Base-by-base conservation (phyloP, 305 asterid genomes). In the Caryopteris hybrid region DNA sequence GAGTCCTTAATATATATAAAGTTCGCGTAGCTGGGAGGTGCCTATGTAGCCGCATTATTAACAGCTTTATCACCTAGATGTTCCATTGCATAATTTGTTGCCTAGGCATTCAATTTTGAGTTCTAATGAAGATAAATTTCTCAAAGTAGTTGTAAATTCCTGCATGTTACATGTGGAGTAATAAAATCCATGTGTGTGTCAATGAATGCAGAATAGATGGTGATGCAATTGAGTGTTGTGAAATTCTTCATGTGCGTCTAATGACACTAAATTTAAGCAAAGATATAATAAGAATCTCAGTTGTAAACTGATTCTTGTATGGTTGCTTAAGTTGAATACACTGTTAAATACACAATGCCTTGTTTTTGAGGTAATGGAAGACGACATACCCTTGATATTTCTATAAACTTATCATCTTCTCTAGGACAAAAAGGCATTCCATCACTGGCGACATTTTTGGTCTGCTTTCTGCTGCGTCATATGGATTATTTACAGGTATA, bases 401-500 rank as follows among this genome's bases (percentile, higher is more conserved):
- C 20, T 42, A 8, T 20, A 20, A 18, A 27, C 65, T 54, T 52
- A 39, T 47, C 63, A 1, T 73, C 64, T 68, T 71, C 46, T 2
- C 13, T 41, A 89, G 96, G 81, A 72, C 61, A 14, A 73, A 65
- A 58, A 70, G 70, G 29, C 91, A 81, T 74, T 79, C 85, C 45
- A 71, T 89, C 57, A 70, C 75, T 0, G 96, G 95, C 42, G 95
- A 85, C 70, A 72, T 84, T 29, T 87, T 82, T 74, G 90, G 95
- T 68, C 75, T 87, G 67, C 86, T 87, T 55, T 89, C 96, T 34
- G 91, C 96, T 8, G 84, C 77, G n/a, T 85, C 68, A 16, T 89
- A 87, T 55, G 92, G 96, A 73, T 68, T 87, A 68, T 89, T 87
- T 79, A 89, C 96, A 22, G 95, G 96, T 80, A 72, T 17, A 60